Percentiles rank a stretch among this genome's conserved stretches.
These are phyloP conservation scores for Hibiscus trionum DNA, from an alignment of 345 rosid species.

Conservation along the genomic window DNA sequence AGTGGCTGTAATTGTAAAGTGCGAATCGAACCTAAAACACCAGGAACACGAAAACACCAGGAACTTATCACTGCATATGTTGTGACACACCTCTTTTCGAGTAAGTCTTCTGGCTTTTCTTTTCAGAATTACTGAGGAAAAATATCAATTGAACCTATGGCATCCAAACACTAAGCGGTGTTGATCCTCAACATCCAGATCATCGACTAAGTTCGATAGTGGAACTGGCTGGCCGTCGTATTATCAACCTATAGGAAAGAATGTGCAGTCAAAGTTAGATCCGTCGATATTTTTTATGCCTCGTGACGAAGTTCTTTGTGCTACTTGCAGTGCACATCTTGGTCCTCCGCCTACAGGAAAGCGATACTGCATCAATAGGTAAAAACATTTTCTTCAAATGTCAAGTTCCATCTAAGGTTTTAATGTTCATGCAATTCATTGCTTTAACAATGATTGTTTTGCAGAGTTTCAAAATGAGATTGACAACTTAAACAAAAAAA, in stretches of 20 bases:
- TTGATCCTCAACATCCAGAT: constrained; percentile 31
- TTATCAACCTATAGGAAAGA: constrained; percentile 59
- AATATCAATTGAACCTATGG: neutral
- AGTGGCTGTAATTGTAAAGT: too few species aligned
- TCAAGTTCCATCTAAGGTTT: neutral
- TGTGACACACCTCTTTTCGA: constrained; percentile 75
- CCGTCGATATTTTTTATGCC: constrained; percentile 85
- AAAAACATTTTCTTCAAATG: neutral
- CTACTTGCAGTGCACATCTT: constrained; percentile 68
- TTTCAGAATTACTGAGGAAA: neutral
- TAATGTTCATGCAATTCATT: neutral
- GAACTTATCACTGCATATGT: constrained; percentile 81
- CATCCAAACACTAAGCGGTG: neutral
- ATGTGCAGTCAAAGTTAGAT: constrained; percentile 67
- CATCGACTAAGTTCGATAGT: constrained; percentile 87
- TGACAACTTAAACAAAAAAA: too few species aligned
- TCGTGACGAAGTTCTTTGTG: constrained; percentile 68
- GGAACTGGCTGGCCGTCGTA: constrained; percentile 99
- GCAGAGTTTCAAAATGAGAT: constrained; percentile 8
- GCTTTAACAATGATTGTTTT: neutral
- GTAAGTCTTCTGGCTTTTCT: constrained; percentile 28
- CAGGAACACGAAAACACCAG: constrained; percentile 66
- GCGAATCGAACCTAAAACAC: too few species aligned
- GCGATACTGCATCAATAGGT: constrained; percentile 89
- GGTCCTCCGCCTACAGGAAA: constrained; percentile 80